Conservation (phyloP, 768 basidiomycete genomes). For the Dentipellis sp. region DNA sequence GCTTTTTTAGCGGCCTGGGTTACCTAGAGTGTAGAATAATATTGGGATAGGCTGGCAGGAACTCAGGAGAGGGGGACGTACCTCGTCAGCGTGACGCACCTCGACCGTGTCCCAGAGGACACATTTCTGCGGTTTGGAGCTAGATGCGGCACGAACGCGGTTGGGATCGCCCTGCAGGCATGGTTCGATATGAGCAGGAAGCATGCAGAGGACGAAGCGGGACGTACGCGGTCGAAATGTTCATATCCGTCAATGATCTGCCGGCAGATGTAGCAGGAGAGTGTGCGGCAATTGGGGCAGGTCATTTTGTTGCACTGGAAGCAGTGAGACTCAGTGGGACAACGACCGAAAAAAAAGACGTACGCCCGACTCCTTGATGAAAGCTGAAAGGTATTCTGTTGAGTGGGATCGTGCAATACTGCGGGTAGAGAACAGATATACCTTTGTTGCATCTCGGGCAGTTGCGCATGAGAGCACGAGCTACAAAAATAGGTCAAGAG, state of each 20-base stretch:
- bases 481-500: conserved; percentile 25
- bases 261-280: conserved; percentile 84
- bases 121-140: conserved; percentile 38
- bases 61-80: conserved; percentile 16
- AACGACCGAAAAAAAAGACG: conserved; percentile 16
- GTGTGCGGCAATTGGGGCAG: conserved; percentile 59
- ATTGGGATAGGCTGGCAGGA: background rate
- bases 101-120: conserved; percentile 62
- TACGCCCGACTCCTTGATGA: conserved; percentile 75
- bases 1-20: conserved; percentile 58
- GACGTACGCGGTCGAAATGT: conserved; percentile 49
- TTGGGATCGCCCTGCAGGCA: conserved; percentile 5
- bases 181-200: background rate
- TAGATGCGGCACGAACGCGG: background rate
- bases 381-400: conserved; percentile 34
- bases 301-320: conserved; percentile 87
- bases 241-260: conserved; percentile 66
- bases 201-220: background rate
- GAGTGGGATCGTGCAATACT: conserved; percentile 1
- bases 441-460: conserved; percentile 85
- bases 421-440: conserved; percentile 18
- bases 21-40: conserved; percentile 35
- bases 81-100: conserved; percentile 58
- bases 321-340: background rate
- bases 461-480: conserved; percentile 74